Conservation (phyloP, 306 rosid species). For the Medicago truncatula region DNA sequence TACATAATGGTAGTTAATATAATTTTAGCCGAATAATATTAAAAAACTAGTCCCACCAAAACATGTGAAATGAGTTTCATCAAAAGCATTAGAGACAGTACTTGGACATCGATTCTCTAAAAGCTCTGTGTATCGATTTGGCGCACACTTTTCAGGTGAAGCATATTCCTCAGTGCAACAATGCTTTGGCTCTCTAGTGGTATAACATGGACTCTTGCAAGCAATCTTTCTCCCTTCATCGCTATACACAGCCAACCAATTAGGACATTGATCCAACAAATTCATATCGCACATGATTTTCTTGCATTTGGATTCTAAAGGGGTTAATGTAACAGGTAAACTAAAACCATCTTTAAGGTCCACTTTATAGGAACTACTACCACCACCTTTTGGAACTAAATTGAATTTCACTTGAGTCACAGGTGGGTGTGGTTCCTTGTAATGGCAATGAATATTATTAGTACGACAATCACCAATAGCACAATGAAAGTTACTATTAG, state of each 20-base stretch:
- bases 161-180: slow-evolving; percentile 26
- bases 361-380: not conserved
- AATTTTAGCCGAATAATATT: not conserved
- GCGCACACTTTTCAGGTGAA: slow-evolving; percentile 1
- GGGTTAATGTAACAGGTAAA: not conserved
- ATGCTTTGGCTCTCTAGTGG: not conserved
- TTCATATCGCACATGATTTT: not conserved
- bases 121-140: not conserved
- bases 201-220: slow-evolving; percentile 19
- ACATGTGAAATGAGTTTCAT: slow-evolving; percentile 20
- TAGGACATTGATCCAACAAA: not conserved
- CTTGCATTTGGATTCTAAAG: not conserved
- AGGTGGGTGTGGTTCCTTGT: too few relatives aligned
- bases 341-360: slow-evolving; percentile 18
- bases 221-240: slow-evolving; percentile 9
- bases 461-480: too few relatives aligned
- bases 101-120: not conserved
- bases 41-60: not conserved
- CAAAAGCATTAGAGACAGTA: slow-evolving; percentile 10
- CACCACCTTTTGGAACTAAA: too few relatives aligned
- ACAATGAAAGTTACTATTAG: too few relatives aligned
- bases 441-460: too few relatives aligned
- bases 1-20: too few relatives aligned
- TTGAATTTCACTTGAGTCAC: too few relatives aligned
- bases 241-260: slow-evolving; percentile 23